Percentiles rank a stretch among this genome's conserved stretches.
Evolutionary conservation across 352 stramenopile genomes (phyloP).

Genomic region (Pythium brachiatum): DNA sequence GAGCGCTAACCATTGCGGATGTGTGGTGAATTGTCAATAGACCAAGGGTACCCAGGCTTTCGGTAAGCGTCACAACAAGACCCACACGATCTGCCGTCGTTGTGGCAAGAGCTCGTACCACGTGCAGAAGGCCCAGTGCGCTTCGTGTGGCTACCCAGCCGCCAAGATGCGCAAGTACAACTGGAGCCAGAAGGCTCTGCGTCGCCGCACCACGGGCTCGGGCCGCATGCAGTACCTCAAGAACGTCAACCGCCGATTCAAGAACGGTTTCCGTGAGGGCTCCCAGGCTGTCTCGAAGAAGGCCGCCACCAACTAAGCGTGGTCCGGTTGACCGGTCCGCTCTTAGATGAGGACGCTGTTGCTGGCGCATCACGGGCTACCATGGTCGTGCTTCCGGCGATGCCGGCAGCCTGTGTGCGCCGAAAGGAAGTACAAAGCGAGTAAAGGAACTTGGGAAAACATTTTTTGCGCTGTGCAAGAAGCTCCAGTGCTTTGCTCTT

Average conservation of each 20-base stretch:
- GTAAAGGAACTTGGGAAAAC: slow-evolving; percentile 33
- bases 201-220: slow-evolving; percentile 94
- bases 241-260: slow-evolving; percentile 97
- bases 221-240: slow-evolving; percentile 99
- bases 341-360: slow-evolving; percentile 33
- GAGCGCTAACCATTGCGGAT: slow-evolving; percentile 25
- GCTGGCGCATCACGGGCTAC: slow-evolving; percentile 7
- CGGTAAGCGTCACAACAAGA: slow-evolving; percentile 99
- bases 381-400: slow-evolving; percentile 7
- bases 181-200: slow-evolving; percentile 94
- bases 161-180: slow-evolving; percentile 97
- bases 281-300: slow-evolving; percentile 85
- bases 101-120: slow-evolving; percentile 99
- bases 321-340: slow-evolving; percentile 9
- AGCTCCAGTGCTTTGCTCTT: background rate
- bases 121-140: slow-evolving; percentile 99
- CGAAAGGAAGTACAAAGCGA: slow-evolving; percentile 31
- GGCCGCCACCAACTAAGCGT: slow-evolving; percentile 86
- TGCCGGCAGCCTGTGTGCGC: slow-evolving; percentile 10
- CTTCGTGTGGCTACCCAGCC: slow-evolving; percentile 97
- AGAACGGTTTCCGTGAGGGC: slow-evolving; percentile 99
- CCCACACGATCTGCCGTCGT: slow-evolving; percentile 98
- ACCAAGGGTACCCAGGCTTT: slow-evolving; percentile 99
- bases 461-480: slow-evolving; percentile 29
- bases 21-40: slow-evolving; percentile 53